Conservation (phyloP, 23 red algal genomes). For the Porphyridium purpureum region DNA sequence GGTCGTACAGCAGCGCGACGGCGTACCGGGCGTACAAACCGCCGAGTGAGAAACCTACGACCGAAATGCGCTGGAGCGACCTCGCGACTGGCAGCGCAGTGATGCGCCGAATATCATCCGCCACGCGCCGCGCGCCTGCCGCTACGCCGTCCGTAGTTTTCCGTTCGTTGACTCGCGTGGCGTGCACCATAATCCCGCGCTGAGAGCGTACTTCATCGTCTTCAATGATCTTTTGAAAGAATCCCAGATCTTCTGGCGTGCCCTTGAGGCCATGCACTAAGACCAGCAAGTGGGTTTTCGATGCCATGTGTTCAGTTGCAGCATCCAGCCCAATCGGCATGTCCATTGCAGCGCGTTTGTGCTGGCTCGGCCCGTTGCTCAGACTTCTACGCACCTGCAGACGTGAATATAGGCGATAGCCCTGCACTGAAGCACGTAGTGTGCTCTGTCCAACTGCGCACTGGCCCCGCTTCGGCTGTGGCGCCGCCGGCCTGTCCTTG, state of each 20-base stretch:
- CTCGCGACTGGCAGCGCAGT: background rate
- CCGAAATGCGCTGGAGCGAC: slow-evolving; percentile 14
- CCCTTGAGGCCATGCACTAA: slow-evolving; percentile 53
- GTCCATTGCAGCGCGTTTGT: no score
- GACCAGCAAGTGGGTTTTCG: no score
- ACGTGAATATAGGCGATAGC: no score
- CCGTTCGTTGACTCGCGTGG: slow-evolving; percentile 32
- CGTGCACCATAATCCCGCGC: slow-evolving; percentile 10
- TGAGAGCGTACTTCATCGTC: background rate
- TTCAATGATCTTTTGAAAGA: slow-evolving; percentile 14
- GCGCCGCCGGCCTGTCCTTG: no score
- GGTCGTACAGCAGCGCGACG: slow-evolving; percentile 23
- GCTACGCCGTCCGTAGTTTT: slow-evolving; percentile 39
- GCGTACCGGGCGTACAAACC: slow-evolving; percentile 22
- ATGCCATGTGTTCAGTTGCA: no score
- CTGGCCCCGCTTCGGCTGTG: no score
- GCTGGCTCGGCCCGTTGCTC: no score
- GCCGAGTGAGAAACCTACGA: slow-evolving; percentile 49
- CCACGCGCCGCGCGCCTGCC: slow-evolving; percentile 20
- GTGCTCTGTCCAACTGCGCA: no score
- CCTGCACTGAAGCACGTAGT: no score
- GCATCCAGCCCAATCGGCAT: no score
- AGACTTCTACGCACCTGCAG: no score
- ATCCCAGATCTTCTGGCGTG: slow-evolving; percentile 16
- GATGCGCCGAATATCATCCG: slow-evolving; percentile 30